Evolutionary conservation across 495 filamentous ascomycete genomes (phyloP).

Genomic region (Achaetomiella virescens): DNA sequence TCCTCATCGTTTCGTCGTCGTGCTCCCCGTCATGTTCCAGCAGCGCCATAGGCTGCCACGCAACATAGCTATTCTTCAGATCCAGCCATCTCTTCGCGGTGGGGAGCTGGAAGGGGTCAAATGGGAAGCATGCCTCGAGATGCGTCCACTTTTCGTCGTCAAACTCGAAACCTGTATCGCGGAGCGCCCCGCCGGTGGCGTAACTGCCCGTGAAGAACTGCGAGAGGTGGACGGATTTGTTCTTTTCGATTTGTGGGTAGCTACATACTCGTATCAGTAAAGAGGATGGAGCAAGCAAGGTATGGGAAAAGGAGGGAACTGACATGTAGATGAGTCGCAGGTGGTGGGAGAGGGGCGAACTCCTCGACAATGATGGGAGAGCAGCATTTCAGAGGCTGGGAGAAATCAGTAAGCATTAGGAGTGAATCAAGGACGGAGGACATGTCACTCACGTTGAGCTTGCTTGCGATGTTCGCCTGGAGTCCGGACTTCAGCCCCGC

Average conservation of each 20-base stretch:
- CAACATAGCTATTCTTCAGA: slow-evolving; percentile 72
- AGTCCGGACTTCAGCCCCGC: slow-evolving; percentile 65
- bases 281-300: background rate
- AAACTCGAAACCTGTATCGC: slow-evolving; percentile 58
- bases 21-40: slow-evolving; percentile 46
- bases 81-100: slow-evolving; percentile 69
- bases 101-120: slow-evolving; percentile 89
- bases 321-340: slow-evolving; percentile 76
- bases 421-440: background rate
- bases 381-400: slow-evolving; percentile 79
- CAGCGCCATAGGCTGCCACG: slow-evolving; percentile 75
- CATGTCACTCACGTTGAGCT: slow-evolving; percentile 56
- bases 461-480: slow-evolving; percentile 67
- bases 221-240: slow-evolving; percentile 72
- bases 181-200: slow-evolving; percentile 42
- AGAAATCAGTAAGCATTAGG: background rate
- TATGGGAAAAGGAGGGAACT: background rate
- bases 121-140: slow-evolving; percentile 91
- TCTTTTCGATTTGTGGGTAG: slow-evolving; percentile 79
- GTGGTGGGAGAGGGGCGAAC: slow-evolving; percentile 81
- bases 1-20: slow-evolving; percentile 33
- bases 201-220: slow-evolving; percentile 47
- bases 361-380: slow-evolving; percentile 84
- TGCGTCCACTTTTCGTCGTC: slow-evolving; percentile 66
- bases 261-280: background rate